phyloP scores from a whole-genome alignment of 2,329 filamentous ascomycete genomes.

The Pseudopyrenochaeta lycopersici region DNA sequence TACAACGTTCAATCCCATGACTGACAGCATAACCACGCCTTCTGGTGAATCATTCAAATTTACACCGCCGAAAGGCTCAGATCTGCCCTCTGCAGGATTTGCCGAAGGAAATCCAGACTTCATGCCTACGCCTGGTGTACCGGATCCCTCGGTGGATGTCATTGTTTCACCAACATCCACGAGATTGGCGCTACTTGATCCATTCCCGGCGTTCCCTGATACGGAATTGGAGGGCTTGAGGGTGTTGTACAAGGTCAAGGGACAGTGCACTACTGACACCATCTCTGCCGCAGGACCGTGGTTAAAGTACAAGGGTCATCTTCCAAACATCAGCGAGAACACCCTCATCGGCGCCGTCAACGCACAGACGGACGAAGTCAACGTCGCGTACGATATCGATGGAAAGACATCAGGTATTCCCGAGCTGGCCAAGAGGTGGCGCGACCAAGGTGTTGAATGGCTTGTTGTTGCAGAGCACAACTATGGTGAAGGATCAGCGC shows the following conservation, averaged over 20 bases:
- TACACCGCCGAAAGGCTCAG: conserved; percentile 71
- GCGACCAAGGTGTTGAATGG: conserved; percentile 78
- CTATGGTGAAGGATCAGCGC: conserved; percentile 89
- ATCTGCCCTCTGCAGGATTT: conserved; percentile 77
- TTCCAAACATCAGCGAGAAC: conserved; percentile 97
- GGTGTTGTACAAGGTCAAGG: conserved; percentile 94
- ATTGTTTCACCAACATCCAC: conserved; percentile 87
- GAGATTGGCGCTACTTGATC: conserved; percentile 88
- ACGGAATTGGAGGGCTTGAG: conserved; percentile 78
- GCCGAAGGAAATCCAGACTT: conserved; percentile 79
- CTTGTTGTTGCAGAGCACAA: conserved; percentile 97
- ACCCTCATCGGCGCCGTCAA: conserved; percentile 96
- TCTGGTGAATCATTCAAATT: conserved; percentile 87
- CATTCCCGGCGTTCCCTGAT: conserved; percentile 83
- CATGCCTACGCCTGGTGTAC: conserved; percentile 74
- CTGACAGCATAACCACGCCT: conserved; percentile 81
- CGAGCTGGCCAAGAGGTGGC: conserved; percentile 86
- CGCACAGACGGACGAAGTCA: conserved; percentile 90
- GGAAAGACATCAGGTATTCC: conserved; percentile 81
- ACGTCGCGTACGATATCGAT: conserved; percentile 87
- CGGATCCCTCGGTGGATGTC: conserved; percentile 75
- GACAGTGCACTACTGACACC: conserved; percentile 98
- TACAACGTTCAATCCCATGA: conserved; percentile 96
- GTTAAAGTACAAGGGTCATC: conserved; percentile 99
- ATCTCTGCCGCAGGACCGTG: conserved; percentile 97